Base-by-base conservation (phyloP, 305 asterid species). In the Rubia peregrina region DNA sequence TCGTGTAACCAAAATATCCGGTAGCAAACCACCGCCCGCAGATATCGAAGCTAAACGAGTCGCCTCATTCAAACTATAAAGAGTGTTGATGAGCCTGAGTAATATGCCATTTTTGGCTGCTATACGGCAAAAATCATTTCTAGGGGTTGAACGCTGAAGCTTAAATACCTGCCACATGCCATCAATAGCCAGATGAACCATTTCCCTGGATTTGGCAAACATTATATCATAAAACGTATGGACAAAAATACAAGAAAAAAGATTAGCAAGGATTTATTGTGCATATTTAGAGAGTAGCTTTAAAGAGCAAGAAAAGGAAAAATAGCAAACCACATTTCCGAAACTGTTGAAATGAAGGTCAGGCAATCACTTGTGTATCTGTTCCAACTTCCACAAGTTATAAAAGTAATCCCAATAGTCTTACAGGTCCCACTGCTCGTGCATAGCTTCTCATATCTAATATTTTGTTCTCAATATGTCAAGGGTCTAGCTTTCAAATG, bases 121-220 rank as follows among this genome's bases (percentile, higher is more conserved):
- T 81, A 92, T 86, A 73, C 97, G 95, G 76, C 95, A 90, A 81
- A 95, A 95, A 85, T 90, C 97, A 85, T 87, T 92, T 82, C 95
- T 87, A 65, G 96, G 85, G 79, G 98, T 89, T 40, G 95, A 90
- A 71, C 90, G 88, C 82, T 90, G 99, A 83, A 95, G 98, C 89
- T 92, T 95, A 88, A 95, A 90, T 71, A 95, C 94, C 89, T 95
- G 98, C 99, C 98, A 95, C 96, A 90, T 90, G 83, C 96, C 98
- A 87, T 95, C 99, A 71, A 95, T 95, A 81, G 99, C 98, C 85
- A 95, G 88, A 83, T 92, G 99, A 82, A 95, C 96, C 97, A 95
- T 90, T 84, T 92, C 97, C 92, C 99, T 95, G 91, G 73, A 86
- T 74, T 70, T 62, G 55, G 24, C 67, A 16, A 57, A 44, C 65